Base-by-base conservation (phyloP, 2,329 filamentous ascomycete genomes). In the Lomentospora prolificans region DNA sequence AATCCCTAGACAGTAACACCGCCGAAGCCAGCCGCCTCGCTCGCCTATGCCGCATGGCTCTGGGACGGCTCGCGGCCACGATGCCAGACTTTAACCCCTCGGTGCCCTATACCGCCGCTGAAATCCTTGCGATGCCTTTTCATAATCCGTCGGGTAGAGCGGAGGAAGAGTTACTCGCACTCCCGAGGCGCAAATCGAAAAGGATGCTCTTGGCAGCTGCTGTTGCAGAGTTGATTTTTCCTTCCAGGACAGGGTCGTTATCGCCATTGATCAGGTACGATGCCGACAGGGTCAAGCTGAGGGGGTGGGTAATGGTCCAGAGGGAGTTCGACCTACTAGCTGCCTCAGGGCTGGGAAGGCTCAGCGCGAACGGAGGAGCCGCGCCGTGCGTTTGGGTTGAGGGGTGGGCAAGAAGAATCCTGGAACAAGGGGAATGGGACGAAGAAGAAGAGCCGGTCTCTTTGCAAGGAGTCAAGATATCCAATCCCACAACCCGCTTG, bases 221-320 rank as follows among this genome's bases (percentile, higher is more conserved):
- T 41, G 60, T 72, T 39, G 64, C 69, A 4, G 55, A 64, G 7
- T 60, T 70, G 19, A 56, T 72, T 53, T 67, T 70, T 58, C 70
- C 70, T 3, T 61, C 63, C 17, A 64, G 69, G 28, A 62, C 66
- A 8, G 63, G 64, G 30, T 70, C 69, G 3, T 57, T 71, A 41
- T 63, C 69, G n/a, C 61, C 67, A 50, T 63, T 71, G 17, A 71
- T 72, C 50, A 65, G 68, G 8, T 72, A 70, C 55, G 68, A 71
- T 31, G 64, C 61, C 12, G 68, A 70, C 30, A 67, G 69, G 14
- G 68, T 71, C 5, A 65, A 62, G 9, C 63, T 72, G 22, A 67
- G 69, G 44, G 67, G 63, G 24, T 71, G 68, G 67, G 65, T 65
- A 3, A 64, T 61, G 24, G 57, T 72, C 39, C 69, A 72, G 62